Evolutionary conservation across 1,284 basidiomycete genomes (phyloP), one percentile per base, ranked within the genome.

Genomic region (Melanopsichium pennsylvanicum): DNA sequence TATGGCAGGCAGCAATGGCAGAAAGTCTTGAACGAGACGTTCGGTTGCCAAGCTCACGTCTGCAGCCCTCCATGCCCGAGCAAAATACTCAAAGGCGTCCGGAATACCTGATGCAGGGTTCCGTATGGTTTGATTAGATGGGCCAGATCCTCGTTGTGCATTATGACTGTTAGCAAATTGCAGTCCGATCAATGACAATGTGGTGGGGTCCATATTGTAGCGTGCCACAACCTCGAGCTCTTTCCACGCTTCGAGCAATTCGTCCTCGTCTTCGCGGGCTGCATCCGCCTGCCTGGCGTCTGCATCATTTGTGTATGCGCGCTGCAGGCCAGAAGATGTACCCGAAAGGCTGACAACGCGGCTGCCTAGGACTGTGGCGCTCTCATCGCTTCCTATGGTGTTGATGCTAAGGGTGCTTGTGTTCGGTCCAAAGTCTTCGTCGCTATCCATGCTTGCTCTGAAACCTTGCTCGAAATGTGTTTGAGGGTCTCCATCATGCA

Each of bases 131-230:
- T 61, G 49, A 13, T n/a, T 31, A 6, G 48, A 27, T 9, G 52
- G 13, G 32, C 22, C 36, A 8, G 40, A 51, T 26, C 42, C 19
- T 23, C 35, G 19, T 19, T 26, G 44, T 11, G 44, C 12, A 26
- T 26, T 52, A 34, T 50, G 47, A 12, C 56, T 31, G 31, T 70
- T 49, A 21, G 58, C 46, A 18, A 55, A 46, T 22, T 72, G 72
- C 19, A 70, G 42, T 4, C 70, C 72, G 23, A 75, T 72, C 34
- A 75, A 36, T 9, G 70, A 69, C 12, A 75, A 52, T 1, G 66
- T 72, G 23, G 66, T 72, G 2, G 72, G 72, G 15, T 75, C 72
- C 72, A 72, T 72, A 36, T 75, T 72, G 59, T 61, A 75, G 11
- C 49, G 50, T 6, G 70, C 66, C 25, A 62, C 40, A 10, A 51